phyloP scores from a whole-genome alignment of 2,329 filamentous ascomycete genomes.

The Monosporascus ibericus region DNA sequence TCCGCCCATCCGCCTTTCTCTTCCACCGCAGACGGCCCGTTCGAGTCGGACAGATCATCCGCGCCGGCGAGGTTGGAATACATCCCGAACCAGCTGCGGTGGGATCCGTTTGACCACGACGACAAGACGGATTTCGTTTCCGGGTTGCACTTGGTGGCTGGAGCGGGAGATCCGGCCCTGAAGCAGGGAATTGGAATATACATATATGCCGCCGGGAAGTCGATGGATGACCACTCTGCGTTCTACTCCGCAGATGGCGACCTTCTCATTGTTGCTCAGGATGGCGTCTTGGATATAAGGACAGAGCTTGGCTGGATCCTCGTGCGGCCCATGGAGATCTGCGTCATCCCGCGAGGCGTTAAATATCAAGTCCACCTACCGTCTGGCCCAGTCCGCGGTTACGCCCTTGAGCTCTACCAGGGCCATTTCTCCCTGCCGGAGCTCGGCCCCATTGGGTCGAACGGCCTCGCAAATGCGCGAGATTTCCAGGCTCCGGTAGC shows the following conservation, averaged over 20 bases:
- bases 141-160: slow-evolving; percentile 58
- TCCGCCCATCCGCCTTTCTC: slow-evolving; percentile 40
- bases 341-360: slow-evolving; percentile 59
- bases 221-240: slow-evolving; percentile 61
- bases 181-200: slow-evolving; percentile 67
- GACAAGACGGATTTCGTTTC: slow-evolving; percentile 43
- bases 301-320: slow-evolving; percentile 62
- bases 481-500: slow-evolving; percentile 63
- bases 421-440: slow-evolving; percentile 58
- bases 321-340: slow-evolving; percentile 62
- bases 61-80: slow-evolving; percentile 55
- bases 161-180: slow-evolving; percentile 66
- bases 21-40: slow-evolving; percentile 30
- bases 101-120: slow-evolving; percentile 73
- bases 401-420: slow-evolving; percentile 59
- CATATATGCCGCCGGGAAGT: slow-evolving; percentile 65
- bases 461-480: slow-evolving; percentile 54
- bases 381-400: slow-evolving; percentile 45
- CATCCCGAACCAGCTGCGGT: slow-evolving; percentile 77
- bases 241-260: slow-evolving; percentile 74
- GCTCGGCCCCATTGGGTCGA: slow-evolving; percentile 57
- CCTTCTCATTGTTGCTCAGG: slow-evolving; percentile 61
- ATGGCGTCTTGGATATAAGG: slow-evolving; percentile 59
- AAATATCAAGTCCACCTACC: slow-evolving; percentile 56
- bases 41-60: slow-evolving; percentile 39